Base-by-base conservation (phyloP, 257 asterid genomes). In the Rhazya stricta region DNA sequence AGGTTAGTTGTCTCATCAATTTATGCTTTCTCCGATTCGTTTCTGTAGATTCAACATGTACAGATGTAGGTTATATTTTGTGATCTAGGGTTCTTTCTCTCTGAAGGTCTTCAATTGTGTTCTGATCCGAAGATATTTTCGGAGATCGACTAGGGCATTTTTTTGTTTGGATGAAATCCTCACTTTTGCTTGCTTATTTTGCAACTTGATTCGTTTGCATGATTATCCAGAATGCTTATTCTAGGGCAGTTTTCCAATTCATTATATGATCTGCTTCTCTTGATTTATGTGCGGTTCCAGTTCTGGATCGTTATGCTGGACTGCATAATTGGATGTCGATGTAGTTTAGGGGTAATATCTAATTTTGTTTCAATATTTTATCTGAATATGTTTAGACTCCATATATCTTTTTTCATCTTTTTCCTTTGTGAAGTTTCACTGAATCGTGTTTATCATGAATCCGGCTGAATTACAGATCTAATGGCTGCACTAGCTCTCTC, bases 1-100 rank as follows among this genome's bases (percentile, higher is more conserved):
- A 74, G 78, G 78, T 74, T 63, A 16, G 69, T 63, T 34, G 25
- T 5, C 43, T 63, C 43, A 8, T 37, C 5, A 34, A 16, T 56
- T 34, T 5, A 0, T 63, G 12, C 45, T 5, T 32, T 34, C 4
- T 34, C n/a, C 13, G n/a, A 32, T 62, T 62, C 42, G 2, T 6
- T 62, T 21, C 16, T 65, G 45, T 11, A 27, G 3, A 11, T 13
- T 60, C 36, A 60, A 18, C 18, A 63, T 18, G 12, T 66, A 0
- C 2, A 4, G 2, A 57, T 34, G 25, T 15, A 34, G 1, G 10
- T 29, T 15, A 27, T 19, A 39, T 66, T 10, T 19, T 54, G 10
- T 27, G 63, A 19, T 30, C 18, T 46, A 63, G 69, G 37, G 34
- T 43, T 45, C 23, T 7, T 32, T 74, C 43, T 29, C 16, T 6